A percentile compares a stretch with the other conserved stretches of the same genome.
These are phyloP conservation scores for Kodamaea hsintzibuensis DNA, from an alignment of 805 yeast species.

Conservation along the genomic window DNA sequence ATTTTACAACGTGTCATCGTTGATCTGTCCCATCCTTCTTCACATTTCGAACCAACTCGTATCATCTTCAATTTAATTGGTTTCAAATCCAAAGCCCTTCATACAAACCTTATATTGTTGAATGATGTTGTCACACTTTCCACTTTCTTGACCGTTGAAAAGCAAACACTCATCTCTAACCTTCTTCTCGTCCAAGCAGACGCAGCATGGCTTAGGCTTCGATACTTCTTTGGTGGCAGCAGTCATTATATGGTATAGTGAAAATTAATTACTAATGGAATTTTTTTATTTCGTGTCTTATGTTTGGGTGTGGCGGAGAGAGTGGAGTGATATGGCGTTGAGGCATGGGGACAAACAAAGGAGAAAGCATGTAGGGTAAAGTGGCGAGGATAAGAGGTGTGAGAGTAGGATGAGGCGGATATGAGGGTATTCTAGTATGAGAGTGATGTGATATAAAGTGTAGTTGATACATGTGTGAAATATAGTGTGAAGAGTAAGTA, in stretches of 20 bases:
- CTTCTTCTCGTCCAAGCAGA: conserved; percentile 81
- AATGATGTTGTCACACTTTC: conserved; percentile 74
- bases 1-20: too few relatives aligned
- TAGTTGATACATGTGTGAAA: too few relatives aligned
- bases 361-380: background rate
- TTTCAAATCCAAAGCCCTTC: conserved; percentile 86
- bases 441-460: too few relatives aligned
- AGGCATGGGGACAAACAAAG: background rate
- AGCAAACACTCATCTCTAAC: conserved; percentile 85
- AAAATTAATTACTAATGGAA: conserved; percentile 1
- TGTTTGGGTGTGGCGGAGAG: background rate
- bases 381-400: background rate
- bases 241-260: conserved; percentile 1
- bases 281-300: background rate
- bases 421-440: too few relatives aligned
- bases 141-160: conserved; percentile 78
- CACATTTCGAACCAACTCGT: too few relatives aligned
- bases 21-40: background rate
- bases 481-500: too few relatives aligned
- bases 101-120: conserved; percentile 79
- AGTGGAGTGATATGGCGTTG: background rate
- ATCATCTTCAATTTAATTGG: conserved; percentile 14
- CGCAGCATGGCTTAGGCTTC: conserved; percentile 96
- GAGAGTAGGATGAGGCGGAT: too few relatives aligned
- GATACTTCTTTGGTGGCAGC: conserved; percentile 17